phyloP scores from a whole-genome alignment of 2,329 filamentous ascomycete species.

The Fonsecaea pedrosoi region DNA sequence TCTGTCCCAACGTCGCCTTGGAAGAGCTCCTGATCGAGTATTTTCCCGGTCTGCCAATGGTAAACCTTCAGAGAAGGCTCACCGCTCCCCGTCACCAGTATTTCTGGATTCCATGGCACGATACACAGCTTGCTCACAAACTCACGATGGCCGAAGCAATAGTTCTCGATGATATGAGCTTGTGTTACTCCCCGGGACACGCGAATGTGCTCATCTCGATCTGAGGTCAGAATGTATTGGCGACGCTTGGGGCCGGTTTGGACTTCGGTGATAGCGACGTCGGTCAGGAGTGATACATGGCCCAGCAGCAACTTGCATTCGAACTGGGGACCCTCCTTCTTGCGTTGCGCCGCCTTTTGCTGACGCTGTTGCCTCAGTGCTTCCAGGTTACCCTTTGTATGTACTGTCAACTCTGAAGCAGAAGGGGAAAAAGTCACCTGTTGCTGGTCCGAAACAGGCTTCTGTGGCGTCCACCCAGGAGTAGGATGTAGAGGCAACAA shows the following conservation, averaged over 20 bases:
- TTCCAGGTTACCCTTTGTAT: constrained; percentile 65
- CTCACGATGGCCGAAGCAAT: constrained; percentile 84
- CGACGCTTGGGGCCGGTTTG: constrained; percentile 51
- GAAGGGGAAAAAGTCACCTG: constrained; percentile 56
- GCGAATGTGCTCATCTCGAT: constrained; percentile 84
- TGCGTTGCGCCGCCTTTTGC: constrained; percentile 54
- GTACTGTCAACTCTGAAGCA: constrained; percentile 65
- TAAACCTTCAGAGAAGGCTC: constrained; percentile 80
- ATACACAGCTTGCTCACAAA: constrained; percentile 82
- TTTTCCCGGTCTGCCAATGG: constrained; percentile 71
- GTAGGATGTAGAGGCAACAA: constrained; percentile 72
- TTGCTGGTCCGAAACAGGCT: constrained; percentile 34
- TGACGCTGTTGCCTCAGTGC: constrained; percentile 62
- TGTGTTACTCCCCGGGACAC: constrained; percentile 82
- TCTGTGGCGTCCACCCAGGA: constrained; percentile 49
- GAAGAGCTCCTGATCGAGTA: constrained; percentile 64
- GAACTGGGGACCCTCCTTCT: constrained; percentile 64
- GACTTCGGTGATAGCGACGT: constrained; percentile 65
- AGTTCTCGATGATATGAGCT: constrained; percentile 84
- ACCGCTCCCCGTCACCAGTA: constrained; percentile 85
- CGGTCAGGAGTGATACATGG: constrained; percentile 93
- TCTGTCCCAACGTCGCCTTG: constrained; percentile 39
- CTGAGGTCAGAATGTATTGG: constrained; percentile 69
- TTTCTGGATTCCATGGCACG: constrained; percentile 60
- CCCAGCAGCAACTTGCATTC: constrained; percentile 81